Evolutionary conservation across 2,329 filamentous ascomycete genomes (phyloP).

Genomic region (Daldinia eschscholtzii): DNA sequence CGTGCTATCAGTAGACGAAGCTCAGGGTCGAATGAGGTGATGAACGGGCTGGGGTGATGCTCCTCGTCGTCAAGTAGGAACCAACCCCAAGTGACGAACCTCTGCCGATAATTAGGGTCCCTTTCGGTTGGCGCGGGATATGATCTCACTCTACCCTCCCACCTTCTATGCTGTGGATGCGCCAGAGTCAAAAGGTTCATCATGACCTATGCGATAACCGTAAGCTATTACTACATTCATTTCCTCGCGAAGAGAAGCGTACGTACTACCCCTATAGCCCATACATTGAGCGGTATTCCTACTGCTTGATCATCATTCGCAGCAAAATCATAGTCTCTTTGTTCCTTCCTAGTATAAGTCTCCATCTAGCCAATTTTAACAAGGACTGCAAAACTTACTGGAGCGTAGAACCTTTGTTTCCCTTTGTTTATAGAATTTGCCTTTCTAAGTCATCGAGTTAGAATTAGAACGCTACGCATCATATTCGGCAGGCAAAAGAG

Average conservation of each 20-base stretch:
- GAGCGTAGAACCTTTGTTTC: neutral
- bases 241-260: neutral
- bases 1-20: constrained; percentile 2
- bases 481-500: neutral
- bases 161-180: neutral
- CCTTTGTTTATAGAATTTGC: neutral
- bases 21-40: neutral
- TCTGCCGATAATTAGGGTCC: neutral
- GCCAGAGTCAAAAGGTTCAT: constrained; percentile 28
- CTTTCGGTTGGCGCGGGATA: neutral
- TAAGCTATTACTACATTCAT: neutral
- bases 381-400: constrained; percentile 7
- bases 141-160: neutral
- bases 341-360: constrained; percentile 21
- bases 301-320: neutral
- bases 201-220: constrained; percentile 21
- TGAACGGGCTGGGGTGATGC: neutral
- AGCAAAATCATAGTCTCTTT: constrained; percentile 1
- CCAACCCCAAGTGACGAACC: neutral
- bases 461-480: neutral
- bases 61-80: neutral
- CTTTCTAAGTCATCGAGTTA: constrained; percentile 7
- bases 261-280: constrained; percentile 35
- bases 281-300: constrained; percentile 24
- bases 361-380: neutral